Conservation (phyloP, 306 rosid species). For the Lathyrus aphaca region DNA sequence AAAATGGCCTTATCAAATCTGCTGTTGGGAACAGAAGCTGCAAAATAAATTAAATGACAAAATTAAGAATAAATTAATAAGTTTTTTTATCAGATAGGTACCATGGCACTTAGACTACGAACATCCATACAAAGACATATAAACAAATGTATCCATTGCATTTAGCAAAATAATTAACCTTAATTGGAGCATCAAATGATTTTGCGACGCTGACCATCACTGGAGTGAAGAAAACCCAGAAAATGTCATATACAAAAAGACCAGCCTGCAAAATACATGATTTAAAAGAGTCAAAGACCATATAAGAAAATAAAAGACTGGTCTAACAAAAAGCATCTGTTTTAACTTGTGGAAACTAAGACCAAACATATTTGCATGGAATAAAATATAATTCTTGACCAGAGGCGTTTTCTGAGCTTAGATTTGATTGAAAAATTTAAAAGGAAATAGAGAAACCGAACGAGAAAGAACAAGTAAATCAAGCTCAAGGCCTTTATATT, state of each 20-base stretch:
- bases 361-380: constrained; percentile 7
- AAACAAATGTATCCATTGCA: constrained; percentile 29
- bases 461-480: neutral
- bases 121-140: constrained; percentile 15
- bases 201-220: constrained; percentile 99
- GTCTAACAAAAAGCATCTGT: neutral
- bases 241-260: constrained; percentile 91
- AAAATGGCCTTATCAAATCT: constrained; percentile 83
- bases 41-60: constrained; percentile 37
- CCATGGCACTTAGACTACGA: neutral
- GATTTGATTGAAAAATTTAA: constrained; percentile 13
- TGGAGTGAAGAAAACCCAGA: constrained; percentile 99
- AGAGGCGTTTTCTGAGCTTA: constrained; percentile 15
- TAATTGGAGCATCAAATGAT: constrained; percentile 98
- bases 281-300: constrained; percentile 31
- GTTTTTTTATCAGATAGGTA: constrained; percentile 18
- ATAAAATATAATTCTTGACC: constrained; percentile 9
- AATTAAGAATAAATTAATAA: constrained; percentile 22
- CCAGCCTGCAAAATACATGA: constrained; percentile 69
- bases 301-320: constrained; percentile 5
- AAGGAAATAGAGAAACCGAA: neutral
- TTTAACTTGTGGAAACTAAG: constrained; percentile 19
- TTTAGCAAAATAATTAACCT: constrained; percentile 59
- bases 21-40: constrained; percentile 97
- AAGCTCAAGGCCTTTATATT: constrained; percentile 7